Evolutionary conservation across 768 basidiomycete species (phyloP).

Genomic region (Russula brevipes): DNA sequence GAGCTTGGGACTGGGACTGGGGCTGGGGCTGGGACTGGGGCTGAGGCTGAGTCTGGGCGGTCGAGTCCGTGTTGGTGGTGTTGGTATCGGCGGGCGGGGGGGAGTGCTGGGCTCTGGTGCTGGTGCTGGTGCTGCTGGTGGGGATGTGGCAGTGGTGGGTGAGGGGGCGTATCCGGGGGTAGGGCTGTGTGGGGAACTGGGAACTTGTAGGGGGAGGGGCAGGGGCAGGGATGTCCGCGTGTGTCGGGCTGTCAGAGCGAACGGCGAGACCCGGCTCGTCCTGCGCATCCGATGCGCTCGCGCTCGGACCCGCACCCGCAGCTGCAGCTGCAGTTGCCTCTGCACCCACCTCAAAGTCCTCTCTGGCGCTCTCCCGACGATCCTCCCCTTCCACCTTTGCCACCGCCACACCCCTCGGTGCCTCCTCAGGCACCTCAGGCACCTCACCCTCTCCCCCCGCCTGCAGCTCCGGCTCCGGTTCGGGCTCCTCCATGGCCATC

Average conservation of each 20-base stretch:
- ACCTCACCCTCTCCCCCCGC: neutral
- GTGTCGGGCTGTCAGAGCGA: neutral
- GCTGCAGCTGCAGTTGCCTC: neutral
- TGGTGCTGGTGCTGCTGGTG: neutral
- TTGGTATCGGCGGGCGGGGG: neutral
- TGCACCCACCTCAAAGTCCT: neutral
- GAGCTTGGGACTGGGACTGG: too few species aligned
- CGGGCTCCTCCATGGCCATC: neutral
- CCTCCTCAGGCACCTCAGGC: neutral
- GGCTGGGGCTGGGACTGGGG: too few species aligned
- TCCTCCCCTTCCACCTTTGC: neutral
- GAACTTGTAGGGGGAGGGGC: neutral
- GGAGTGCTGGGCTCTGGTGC: neutral
- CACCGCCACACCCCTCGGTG: neutral
- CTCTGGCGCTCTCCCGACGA: neutral
- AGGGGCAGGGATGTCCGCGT: neutral
- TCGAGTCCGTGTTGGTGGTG: neutral
- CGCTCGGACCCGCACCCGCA: neutral
- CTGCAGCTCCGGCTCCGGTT: too few species aligned
- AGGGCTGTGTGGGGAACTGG: neutral
- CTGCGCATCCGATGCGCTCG: neutral
- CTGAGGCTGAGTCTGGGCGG: too few species aligned
- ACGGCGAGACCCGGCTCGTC: constrained; percentile 11
- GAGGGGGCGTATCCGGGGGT: neutral
- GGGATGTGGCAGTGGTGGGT: neutral